Percentiles rank a stretch among this genome's conserved stretches.
phyloP scores from a whole-genome alignment of 345 rosid genomes.

The Crucihimalaya himalaica region DNA sequence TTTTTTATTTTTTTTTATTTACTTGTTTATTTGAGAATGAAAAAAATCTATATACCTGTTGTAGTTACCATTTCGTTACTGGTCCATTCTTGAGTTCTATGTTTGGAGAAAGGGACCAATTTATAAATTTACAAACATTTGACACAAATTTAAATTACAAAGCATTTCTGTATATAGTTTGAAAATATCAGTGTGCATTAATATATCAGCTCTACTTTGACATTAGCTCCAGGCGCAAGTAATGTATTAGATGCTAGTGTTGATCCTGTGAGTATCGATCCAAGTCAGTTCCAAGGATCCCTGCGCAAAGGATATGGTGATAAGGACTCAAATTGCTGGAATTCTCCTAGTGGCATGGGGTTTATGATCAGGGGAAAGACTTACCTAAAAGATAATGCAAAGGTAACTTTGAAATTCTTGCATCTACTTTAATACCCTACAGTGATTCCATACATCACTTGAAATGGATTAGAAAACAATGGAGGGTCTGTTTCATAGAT shows the following conservation, averaged over 20 bases:
- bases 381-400: constrained; percentile 76
- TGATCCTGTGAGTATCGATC: constrained; percentile 55
- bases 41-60: not conserved
- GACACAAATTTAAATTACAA: not conserved
- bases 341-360: constrained; percentile 79
- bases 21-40: too few species aligned
- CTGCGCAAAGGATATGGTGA: constrained; percentile 60
- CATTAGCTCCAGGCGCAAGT: constrained; percentile 59
- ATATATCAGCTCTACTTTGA: constrained; percentile 30
- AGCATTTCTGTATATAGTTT: not conserved
- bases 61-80: not conserved
- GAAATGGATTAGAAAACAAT: constrained; percentile 1
- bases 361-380: constrained; percentile 96
- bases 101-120: not conserved
- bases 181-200: constrained; percentile 20
- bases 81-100: not conserved
- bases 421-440: constrained; percentile 14
- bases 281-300: constrained; percentile 62
- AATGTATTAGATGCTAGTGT: constrained; percentile 62
- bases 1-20: too few species aligned
- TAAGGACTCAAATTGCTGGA: constrained; percentile 85
- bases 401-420: constrained; percentile 48
- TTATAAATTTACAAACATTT: not conserved
- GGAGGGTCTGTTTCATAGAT: not conserved
- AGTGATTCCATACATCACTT: not conserved